Conservation (phyloP, 768 basidiomycete species). For the Amanita thiersii region DNA sequence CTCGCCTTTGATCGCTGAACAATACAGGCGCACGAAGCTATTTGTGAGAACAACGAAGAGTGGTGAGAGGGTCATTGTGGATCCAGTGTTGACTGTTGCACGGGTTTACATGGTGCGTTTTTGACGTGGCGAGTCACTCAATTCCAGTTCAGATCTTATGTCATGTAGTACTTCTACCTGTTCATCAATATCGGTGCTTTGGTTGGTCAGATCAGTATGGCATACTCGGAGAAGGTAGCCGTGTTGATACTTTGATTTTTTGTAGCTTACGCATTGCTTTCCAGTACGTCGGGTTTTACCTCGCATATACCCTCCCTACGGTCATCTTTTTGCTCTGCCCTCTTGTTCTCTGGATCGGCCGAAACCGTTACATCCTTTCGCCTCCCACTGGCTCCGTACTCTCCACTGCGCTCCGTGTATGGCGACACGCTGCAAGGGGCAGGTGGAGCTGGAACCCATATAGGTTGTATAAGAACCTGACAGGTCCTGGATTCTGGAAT, state of each 20-base stretch:
- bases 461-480: conserved; percentile 37
- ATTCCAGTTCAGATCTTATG: background rate
- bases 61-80: conserved; percentile 71
- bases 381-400: conserved; percentile 65
- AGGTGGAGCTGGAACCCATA: conserved; percentile 52
- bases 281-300: conserved; percentile 58
- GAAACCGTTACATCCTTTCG: conserved; percentile 43
- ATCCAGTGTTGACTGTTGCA: conserved; percentile 58
- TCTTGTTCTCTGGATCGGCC: conserved; percentile 45
- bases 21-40: conserved; percentile 47
- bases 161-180: conserved; percentile 49
- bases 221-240: conserved; percentile 52
- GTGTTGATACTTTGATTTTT: background rate
- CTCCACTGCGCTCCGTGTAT: conserved; percentile 37
- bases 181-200: conserved; percentile 72
- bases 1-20: conserved; percentile 73
- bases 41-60: conserved; percentile 40
- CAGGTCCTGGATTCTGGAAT: conserved; percentile 67
- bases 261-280: background rate
- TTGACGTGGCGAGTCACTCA: conserved; percentile 12
- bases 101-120: conserved; percentile 63
- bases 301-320: conserved; percentile 62
- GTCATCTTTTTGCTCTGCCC: conserved; percentile 54
- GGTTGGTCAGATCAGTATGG: conserved; percentile 61
- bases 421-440: conserved; percentile 35